Evolutionary conservation across 73 alveolate genomes (phyloP).

Genomic region (Uronychia setigera): DNA sequence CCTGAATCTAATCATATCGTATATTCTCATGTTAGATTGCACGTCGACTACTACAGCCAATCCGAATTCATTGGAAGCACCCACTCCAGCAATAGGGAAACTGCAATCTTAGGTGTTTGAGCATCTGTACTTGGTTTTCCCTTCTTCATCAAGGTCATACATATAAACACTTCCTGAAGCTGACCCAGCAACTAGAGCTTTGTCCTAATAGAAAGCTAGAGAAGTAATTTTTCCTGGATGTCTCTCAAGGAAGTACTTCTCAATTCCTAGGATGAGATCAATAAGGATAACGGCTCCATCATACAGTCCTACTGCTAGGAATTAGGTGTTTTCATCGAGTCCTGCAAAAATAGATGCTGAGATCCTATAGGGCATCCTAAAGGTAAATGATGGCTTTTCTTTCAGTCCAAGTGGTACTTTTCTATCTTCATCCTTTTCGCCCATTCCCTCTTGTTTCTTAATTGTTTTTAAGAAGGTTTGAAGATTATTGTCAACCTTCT

Average conservation of each 20-base stretch:
- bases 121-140: slow-evolving; percentile 8
- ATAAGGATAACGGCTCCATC: slow-evolving; percentile 51
- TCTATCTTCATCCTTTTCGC: neutral
- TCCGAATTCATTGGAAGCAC: slow-evolving; percentile 39
- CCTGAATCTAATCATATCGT: slow-evolving; percentile 51
- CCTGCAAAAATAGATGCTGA: slow-evolving; percentile 18
- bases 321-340: slow-evolving; percentile 31
- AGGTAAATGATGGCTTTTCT: slow-evolving; percentile 18
- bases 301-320: slow-evolving; percentile 46
- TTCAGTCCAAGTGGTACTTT: neutral
- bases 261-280: slow-evolving; percentile 49
- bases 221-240: slow-evolving; percentile 53
- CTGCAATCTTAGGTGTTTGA: slow-evolving; percentile 47
- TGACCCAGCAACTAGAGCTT: slow-evolving; percentile 46
- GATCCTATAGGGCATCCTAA: slow-evolving; percentile 50
- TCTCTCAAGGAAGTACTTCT: slow-evolving; percentile 44
- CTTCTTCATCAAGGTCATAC: slow-evolving; percentile 42
- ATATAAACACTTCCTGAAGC: slow-evolving; percentile 51
- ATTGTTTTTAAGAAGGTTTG: slow-evolving; percentile 34
- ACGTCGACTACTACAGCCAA: slow-evolving; percentile 51
- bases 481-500: slow-evolving; percentile 40
- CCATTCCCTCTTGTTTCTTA: slow-evolving; percentile 12
- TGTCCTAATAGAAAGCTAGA: slow-evolving; percentile 50
- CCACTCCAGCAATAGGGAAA: slow-evolving; percentile 50
- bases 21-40: slow-evolving; percentile 50